phyloP scores from a whole-genome alignment of 2,329 filamentous ascomycete genomes.

The Colletotrichum sublineola region DNA sequence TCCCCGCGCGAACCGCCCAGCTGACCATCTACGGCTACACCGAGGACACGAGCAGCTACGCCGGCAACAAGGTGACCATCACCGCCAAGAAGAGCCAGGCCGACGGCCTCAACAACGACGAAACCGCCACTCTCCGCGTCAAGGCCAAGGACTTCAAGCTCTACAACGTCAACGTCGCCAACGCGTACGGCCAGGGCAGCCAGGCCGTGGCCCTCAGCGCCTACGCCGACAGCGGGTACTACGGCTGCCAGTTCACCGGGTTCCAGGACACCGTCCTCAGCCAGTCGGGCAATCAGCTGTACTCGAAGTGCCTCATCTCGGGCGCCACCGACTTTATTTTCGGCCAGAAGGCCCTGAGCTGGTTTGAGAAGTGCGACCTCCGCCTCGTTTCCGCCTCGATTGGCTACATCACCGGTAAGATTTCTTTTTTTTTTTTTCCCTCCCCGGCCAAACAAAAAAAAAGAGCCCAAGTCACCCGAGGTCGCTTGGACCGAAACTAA shows the following conservation, averaged over 20 bases:
- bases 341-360: conserved; percentile 57
- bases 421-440: too few relatives aligned
- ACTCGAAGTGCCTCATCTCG: conserved; percentile 57
- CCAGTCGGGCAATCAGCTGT: conserved; percentile 62
- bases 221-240: conserved; percentile 60
- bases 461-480: too few relatives aligned
- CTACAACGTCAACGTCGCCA: conserved; percentile 71
- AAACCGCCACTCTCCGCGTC: conserved; percentile 63
- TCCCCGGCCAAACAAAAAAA: too few relatives aligned
- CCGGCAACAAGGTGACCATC: conserved; percentile 69
- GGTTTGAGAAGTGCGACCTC: conserved; percentile 60
- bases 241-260: conserved; percentile 60
- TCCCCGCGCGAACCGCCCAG: conserved; percentile 61
- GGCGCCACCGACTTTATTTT: conserved; percentile 67
- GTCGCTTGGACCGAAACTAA: not conserved
- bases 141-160: conserved; percentile 64
- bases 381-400: conserved; percentile 51
- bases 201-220: conserved; percentile 61
- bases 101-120: conserved; percentile 64
- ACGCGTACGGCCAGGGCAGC: conserved; percentile 62
- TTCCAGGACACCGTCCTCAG: conserved; percentile 66
- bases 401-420: conserved; percentile 59
- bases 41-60: conserved; percentile 63
- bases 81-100: conserved; percentile 67
- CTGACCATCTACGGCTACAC: conserved; percentile 71